Conservation (phyloP, 2,329 filamentous ascomycete genomes). For the Pochonia chlamydosporia region DNA sequence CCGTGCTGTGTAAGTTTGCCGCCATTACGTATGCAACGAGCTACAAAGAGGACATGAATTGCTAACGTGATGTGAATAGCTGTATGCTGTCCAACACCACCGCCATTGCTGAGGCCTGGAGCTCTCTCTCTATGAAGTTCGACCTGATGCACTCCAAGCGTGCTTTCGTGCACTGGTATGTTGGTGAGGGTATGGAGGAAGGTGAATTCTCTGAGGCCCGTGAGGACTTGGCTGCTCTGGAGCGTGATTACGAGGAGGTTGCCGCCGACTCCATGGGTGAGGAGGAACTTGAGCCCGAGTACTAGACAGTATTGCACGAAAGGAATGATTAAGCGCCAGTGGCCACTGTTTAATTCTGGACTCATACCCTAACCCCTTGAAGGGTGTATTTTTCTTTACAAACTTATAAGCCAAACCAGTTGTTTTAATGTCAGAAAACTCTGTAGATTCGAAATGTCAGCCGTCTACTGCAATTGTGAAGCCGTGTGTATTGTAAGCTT, state of each 20-base stretch:
- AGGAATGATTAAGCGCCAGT: conserved; percentile 6
- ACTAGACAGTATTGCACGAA: conserved; percentile 48
- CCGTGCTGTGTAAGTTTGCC: conserved; percentile 80
- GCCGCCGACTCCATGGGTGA: conserved; percentile 88
- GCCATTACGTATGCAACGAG: background rate
- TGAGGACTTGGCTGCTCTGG: conserved; percentile 94
- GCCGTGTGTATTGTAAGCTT: no score
- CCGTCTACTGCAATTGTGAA: background rate
- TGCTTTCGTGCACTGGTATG: conserved; percentile 99
- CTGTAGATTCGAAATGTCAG: conserved; percentile 21
- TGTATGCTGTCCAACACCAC: conserved; percentile 99
- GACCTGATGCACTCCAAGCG: conserved; percentile 99
- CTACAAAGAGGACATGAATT: background rate
- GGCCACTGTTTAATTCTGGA: conserved; percentile 17
- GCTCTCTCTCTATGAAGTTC: conserved; percentile 93
- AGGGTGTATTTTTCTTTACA: conserved; percentile 34
- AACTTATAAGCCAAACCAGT: conserved; percentile 27
- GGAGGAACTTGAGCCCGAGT: conserved; percentile 85
- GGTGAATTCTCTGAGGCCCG: conserved; percentile 99
- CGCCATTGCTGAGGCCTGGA: conserved; percentile 97
- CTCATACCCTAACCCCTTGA: conserved; percentile 18
- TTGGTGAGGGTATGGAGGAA: conserved; percentile 99
- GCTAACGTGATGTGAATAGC: conserved; percentile 38
- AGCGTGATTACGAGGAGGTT: conserved; percentile 98
- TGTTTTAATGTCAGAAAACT: conserved; percentile 30